Evolutionary conservation across 495 filamentous ascomycete species (phyloP).

Genomic region (Podospora fimiseda): DNA sequence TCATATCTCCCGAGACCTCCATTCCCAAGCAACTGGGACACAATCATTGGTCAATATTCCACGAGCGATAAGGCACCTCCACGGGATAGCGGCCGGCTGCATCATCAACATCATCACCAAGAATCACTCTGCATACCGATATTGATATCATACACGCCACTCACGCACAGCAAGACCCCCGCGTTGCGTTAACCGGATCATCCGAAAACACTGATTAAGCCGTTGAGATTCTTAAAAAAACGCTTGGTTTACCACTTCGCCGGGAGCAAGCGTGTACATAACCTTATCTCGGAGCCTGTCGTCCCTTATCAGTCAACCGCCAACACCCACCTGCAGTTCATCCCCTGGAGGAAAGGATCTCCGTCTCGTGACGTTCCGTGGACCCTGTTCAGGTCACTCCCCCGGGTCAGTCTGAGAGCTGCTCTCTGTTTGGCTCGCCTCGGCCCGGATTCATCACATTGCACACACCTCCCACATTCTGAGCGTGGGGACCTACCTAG

Average conservation of each 20-base stretch:
- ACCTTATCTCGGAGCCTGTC: constrained; percentile 4
- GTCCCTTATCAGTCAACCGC: background rate
- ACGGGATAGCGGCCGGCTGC: background rate
- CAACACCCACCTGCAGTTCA: background rate
- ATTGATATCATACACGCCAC: background rate
- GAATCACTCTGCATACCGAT: background rate
- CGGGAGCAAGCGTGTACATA: constrained; percentile 3
- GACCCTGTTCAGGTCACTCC: constrained; percentile 1
- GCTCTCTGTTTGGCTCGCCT: background rate
- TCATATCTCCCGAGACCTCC: too few species aligned
- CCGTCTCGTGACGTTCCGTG: background rate
- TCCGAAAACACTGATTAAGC: background rate
- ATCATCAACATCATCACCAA: background rate
- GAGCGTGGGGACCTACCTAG: background rate
- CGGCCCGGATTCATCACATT: background rate
- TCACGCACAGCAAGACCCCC: too few species aligned
- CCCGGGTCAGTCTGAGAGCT: background rate
- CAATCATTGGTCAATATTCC: background rate
- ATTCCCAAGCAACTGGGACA: background rate
- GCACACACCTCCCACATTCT: background rate
- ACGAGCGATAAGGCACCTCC: background rate
- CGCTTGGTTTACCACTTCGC: background rate
- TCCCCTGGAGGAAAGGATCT: background rate
- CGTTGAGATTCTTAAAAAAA: background rate
- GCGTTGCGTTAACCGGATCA: background rate